Percentiles rank a stretch among this genome's conserved stretches.
phyloP scores from a whole-genome alignment of 257 asterid species.

The Jaltomata sinuosa region DNA sequence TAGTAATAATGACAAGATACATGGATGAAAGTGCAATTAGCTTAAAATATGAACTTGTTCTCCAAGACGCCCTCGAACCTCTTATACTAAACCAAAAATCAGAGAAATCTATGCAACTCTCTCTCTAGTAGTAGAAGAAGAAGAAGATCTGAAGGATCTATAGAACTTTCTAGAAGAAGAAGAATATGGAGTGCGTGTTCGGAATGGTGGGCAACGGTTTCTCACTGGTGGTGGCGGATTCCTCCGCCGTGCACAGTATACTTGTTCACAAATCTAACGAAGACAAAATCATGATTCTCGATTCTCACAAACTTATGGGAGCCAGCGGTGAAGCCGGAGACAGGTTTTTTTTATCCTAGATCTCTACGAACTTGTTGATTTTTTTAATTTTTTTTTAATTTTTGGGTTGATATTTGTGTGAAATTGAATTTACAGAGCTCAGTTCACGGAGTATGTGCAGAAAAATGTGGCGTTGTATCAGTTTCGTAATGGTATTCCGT shows the following conservation, averaged over 20 bases:
- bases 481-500: conserved; percentile 91
- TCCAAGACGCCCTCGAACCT: conserved; percentile 44
- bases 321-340: conserved; percentile 98
- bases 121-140: conserved; percentile 13
- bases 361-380: neutral
- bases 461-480: conserved; percentile 92
- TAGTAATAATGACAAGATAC: neutral
- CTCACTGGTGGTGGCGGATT: conserved; percentile 81
- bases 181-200: conserved; percentile 88
- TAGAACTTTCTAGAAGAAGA: neutral
- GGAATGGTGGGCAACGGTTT: conserved; percentile 85
- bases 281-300: conserved; percentile 89
- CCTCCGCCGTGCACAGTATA: conserved; percentile 96
- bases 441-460: conserved; percentile 92
- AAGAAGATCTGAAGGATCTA: neutral
- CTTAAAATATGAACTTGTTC: conserved; percentile 29
- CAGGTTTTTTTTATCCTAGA: conserved; percentile 29
- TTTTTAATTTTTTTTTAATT: neutral
- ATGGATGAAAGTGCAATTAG: neutral
- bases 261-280: conserved; percentile 92
- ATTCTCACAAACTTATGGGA: conserved; percentile 94
- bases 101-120: neutral
- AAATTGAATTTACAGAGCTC: conserved; percentile 41
- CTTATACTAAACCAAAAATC: neutral
- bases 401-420: neutral